Evolutionary conservation across 129 eudicot species (phyloP).

Genomic region (Saussurea involucrata): DNA sequence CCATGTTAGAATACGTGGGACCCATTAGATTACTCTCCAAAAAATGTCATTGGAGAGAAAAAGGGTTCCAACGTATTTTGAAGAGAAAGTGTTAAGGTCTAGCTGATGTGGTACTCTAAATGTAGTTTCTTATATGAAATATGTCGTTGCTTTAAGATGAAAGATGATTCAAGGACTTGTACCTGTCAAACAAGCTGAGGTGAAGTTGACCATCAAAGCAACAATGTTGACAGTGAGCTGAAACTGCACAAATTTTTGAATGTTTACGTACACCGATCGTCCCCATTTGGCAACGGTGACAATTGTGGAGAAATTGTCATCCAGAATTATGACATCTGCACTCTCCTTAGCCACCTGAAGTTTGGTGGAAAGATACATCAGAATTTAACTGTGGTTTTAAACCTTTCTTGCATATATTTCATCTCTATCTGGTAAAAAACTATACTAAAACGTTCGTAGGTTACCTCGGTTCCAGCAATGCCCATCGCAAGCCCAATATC

Average conservation of each 20-base stretch:
- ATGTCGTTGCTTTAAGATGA: neutral
- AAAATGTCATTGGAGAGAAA: neutral
- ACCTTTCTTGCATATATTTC: neutral
- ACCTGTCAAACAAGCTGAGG: slow-evolving; percentile 96
- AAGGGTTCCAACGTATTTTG: neutral
- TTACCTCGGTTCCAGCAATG: slow-evolving; percentile 98
- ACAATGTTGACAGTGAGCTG: slow-evolving; percentile 94
- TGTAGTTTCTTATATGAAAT: neutral
- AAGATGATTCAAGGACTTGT: neutral
- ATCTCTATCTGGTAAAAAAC: neutral
- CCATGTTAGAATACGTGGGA: neutral
- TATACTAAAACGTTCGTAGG: slow-evolving; percentile 3
- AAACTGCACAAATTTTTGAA: slow-evolving; percentile 95
- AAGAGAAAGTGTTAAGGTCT: neutral
- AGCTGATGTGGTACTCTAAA: neutral
- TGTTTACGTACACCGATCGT: slow-evolving; percentile 83
- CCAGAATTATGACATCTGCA: slow-evolving; percentile 95
- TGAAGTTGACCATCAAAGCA: slow-evolving; percentile 83
- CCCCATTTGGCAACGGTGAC: slow-evolving; percentile 98
- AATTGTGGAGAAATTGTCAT: slow-evolving; percentile 96
- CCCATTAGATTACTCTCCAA: neutral
- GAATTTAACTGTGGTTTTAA: neutral
- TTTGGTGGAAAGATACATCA: neutral
- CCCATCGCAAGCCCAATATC: slow-evolving; percentile 99
- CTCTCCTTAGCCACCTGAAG: slow-evolving; percentile 97